Conservation (phyloP, 2,329 filamentous ascomycete species). For the Fusarium xyrophilum region DNA sequence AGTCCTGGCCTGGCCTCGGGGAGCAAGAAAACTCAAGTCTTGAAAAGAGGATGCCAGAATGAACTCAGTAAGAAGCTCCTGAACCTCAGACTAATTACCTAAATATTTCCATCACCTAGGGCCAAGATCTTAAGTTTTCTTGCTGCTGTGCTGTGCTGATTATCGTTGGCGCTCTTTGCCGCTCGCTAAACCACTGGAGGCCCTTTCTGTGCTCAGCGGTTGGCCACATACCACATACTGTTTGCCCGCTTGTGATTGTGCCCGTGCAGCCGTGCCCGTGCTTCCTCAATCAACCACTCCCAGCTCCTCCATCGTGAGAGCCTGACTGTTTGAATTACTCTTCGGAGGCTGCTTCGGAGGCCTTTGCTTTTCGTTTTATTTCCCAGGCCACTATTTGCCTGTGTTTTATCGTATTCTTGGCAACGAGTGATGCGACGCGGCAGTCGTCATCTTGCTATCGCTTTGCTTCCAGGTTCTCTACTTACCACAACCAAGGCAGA, state of each 20-base stretch:
- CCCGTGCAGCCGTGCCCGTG: neutral
- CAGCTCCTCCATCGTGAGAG: conserved; percentile 12
- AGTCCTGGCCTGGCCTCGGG: neutral
- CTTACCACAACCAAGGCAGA: conserved; percentile 7
- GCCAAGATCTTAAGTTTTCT: neutral
- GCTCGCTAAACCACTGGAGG: conserved; percentile 27
- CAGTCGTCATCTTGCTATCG: neutral
- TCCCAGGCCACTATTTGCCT: neutral
- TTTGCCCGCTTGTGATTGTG: conserved; percentile 1
- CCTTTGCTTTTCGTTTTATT: neutral
- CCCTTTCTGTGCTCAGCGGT: neutral
- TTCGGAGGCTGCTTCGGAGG: neutral
- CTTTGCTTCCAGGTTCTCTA: conserved; percentile 1
- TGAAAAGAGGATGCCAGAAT: neutral
- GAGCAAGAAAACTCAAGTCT: neutral
- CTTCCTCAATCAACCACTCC: conserved; percentile 3
- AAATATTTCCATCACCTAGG: neutral
- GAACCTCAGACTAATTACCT: neutral
- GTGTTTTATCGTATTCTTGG: neutral
- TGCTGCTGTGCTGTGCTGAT: neutral
- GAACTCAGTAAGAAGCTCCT: neutral
- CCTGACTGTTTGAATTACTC: conserved; percentile 16
- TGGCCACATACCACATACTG: neutral
- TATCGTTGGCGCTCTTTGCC: conserved; percentile 18
- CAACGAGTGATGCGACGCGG: conserved; percentile 16